Evolutionary conservation across 2,329 filamentous ascomycete genomes (phyloP).

Genomic region (Xylariomycetidae sp.): DNA sequence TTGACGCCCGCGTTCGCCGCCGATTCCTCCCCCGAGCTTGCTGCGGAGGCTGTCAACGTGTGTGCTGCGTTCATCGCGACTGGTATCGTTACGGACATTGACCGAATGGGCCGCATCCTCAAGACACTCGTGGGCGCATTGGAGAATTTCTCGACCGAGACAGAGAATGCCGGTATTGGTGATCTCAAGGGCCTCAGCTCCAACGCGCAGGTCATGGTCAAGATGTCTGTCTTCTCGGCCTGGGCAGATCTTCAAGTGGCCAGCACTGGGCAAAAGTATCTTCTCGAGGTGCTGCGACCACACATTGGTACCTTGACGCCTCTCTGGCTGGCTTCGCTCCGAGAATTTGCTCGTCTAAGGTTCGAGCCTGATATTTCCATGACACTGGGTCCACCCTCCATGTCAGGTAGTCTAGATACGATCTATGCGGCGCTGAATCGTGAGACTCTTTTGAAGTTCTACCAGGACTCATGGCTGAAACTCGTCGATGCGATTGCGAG

Average conservation of each 20-base stretch:
- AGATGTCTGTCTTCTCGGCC: conserved; percentile 92
- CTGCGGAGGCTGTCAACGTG: conserved; percentile 92
- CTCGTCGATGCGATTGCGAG: conserved; percentile 96
- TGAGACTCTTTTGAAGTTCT: conserved; percentile 90
- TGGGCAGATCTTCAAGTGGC: conserved; percentile 98
- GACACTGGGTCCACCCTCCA: conserved; percentile 73
- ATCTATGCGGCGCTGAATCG: conserved; percentile 94
- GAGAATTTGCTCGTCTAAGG: conserved; percentile 86
- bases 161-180: conserved; percentile 80
- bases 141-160: conserved; percentile 83
- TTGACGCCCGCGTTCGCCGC: conserved; percentile 93
- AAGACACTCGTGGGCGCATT: conserved; percentile 87
- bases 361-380: conserved; percentile 98
- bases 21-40: conserved; percentile 92
- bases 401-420: conserved; percentile 83
- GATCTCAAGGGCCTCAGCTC: conserved; percentile 89
- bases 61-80: conserved; percentile 98
- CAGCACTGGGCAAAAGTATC: conserved; percentile 84
- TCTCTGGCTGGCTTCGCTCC: conserved; percentile 85
- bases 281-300: conserved; percentile 82
- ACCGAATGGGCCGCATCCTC: conserved; percentile 97
- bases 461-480: conserved; percentile 95
- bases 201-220: conserved; percentile 97
- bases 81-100: conserved; percentile 93
- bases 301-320: conserved; percentile 88